Evolutionary conservation across 192 early-diverging fungal species (phyloP), one percentile per base, ranked within the genome.

Genomic region (Pilaira anomala): DNA sequence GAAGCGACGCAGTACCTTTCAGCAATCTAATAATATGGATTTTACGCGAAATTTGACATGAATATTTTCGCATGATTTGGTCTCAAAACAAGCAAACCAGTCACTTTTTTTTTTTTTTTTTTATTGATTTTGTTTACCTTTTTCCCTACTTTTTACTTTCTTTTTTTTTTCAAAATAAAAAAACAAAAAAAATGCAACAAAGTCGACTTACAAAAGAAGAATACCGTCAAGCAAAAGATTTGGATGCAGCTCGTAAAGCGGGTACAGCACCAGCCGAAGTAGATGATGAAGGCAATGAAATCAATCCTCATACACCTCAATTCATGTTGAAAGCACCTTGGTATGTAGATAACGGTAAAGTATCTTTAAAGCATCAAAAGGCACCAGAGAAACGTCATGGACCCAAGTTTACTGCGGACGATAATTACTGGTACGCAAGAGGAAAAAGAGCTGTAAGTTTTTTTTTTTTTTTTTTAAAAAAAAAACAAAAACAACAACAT

Each of bases 301-400:
- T 99, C 80, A 98, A 99, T 72, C 98, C 98, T 18, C 96, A 99
- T 71, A 98, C 97, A 49, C 98, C 98, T 5, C 85, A 96, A 60
- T 98, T 91, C 74, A 98, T 97, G 77, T 87, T 91, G 11, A 85
- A 96, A 44, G 94, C 94, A 48, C 97, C 97, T 68, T 99, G 95
- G 91, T 93, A 93, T 70, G 76, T 93, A 46, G 87, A 89, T 67
- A 86, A 87, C 13, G 92, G 91, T 13, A 76, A 89, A 68, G 74
- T 88, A 0, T 91, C 93, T 2, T 83, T 98, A 53, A 92, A 93
- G 63, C 95, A 97, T 78, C 94, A 98, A 71, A 85, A 85, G 29
- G 72, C 79, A 44, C 74, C 71, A 30, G 62, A 58, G 16, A 78
- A 68, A n/a, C 61, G 55, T 48, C 29, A 62, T 33, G 73, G 69